phyloP scores from a whole-genome alignment of 1,284 basidiomycete genomes.

The Ustilago nuda region DNA sequence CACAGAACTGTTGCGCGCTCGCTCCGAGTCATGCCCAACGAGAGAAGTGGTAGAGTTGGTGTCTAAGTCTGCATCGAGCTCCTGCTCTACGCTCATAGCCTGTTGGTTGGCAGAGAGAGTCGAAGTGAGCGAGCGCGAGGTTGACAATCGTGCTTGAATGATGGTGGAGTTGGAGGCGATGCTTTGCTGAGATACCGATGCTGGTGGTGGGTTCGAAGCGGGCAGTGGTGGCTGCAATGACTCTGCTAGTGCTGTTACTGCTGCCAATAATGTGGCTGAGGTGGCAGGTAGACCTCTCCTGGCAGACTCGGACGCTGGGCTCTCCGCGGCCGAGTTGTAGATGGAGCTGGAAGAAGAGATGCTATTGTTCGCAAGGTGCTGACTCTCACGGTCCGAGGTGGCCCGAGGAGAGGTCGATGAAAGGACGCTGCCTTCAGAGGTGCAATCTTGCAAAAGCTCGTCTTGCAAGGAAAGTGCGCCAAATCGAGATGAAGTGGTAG shows the following conservation, averaged over 20 bases:
- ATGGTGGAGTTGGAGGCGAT: slow-evolving; percentile 41
- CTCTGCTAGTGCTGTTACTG: background rate
- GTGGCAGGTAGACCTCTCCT: background rate
- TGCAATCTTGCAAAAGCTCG: slow-evolving; percentile 2
- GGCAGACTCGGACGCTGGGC: slow-evolving; percentile 14
- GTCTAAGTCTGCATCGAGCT: slow-evolving; percentile 28
- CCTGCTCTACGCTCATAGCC: slow-evolving; percentile 45
- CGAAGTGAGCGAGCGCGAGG: slow-evolving; percentile 22
- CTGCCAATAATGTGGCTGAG: background rate
- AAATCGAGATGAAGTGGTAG: slow-evolving; percentile 26
- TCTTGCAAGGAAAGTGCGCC: slow-evolving; percentile 32
- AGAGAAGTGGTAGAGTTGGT: slow-evolving; percentile 6
- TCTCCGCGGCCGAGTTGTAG: slow-evolving; percentile 32
- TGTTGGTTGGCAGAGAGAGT: slow-evolving; percentile 24
- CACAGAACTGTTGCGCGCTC: slow-evolving; percentile 7
- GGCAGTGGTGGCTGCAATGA: background rate
- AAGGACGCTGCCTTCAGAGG: background rate
- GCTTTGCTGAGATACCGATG: slow-evolving; percentile 37
- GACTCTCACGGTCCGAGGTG: slow-evolving; percentile 1
- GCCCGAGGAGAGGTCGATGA: slow-evolving; percentile 16
- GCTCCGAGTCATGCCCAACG: slow-evolving; percentile 10
- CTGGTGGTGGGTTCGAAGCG: slow-evolving; percentile 7
- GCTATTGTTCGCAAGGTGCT: slow-evolving; percentile 12
- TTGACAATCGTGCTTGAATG: slow-evolving; percentile 29
- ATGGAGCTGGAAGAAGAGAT: slow-evolving; percentile 25